Conservation (phyloP, 495 filamentous ascomycete genomes). For the Penicillium diatomitis region DNA sequence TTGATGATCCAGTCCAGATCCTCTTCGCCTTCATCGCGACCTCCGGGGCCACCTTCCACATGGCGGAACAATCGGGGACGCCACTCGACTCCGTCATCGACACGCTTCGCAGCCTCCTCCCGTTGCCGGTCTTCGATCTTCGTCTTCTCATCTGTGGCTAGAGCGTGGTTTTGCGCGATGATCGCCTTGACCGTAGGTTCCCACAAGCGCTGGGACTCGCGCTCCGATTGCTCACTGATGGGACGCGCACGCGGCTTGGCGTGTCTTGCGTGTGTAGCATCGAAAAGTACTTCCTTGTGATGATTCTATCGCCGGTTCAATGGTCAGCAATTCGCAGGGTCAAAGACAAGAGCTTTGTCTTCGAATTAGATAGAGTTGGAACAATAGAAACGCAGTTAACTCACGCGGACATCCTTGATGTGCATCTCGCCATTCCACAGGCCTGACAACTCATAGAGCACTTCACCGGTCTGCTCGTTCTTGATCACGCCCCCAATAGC, state of each 20-base stretch:
- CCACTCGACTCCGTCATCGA: conserved; percentile 81
- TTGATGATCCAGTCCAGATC: conserved; percentile 93
- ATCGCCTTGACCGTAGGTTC: conserved; percentile 68
- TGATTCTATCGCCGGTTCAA: conserved; percentile 50
- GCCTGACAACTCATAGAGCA: conserved; percentile 82
- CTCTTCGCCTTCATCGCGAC: conserved; percentile 72
- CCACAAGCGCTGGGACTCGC: conserved; percentile 89
- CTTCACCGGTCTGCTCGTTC: conserved; percentile 76
- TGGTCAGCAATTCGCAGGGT: not conserved
- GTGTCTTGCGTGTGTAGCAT: conserved; percentile 67
- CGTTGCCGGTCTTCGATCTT: conserved; percentile 88
- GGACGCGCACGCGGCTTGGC: conserved; percentile 68
- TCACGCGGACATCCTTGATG: conserved; percentile 71
- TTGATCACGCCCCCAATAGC: conserved; percentile 90
- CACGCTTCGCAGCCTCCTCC: conserved; percentile 74
- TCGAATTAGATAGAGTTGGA: too few species aligned
- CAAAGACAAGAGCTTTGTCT: not conserved
- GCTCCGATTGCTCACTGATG: conserved; percentile 76
- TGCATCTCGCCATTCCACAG: conserved; percentile 93
- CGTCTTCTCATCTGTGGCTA: conserved; percentile 89
- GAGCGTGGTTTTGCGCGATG: conserved; percentile 73
- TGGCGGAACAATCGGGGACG: conserved; percentile 72
- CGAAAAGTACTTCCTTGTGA: conserved; percentile 81
- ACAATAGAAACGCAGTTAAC: conserved; percentile 9
- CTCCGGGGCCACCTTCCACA: conserved; percentile 63